Base-by-base conservation (phyloP, 2,329 filamentous ascomycete species). In the Ceratocystis cubensis region DNA sequence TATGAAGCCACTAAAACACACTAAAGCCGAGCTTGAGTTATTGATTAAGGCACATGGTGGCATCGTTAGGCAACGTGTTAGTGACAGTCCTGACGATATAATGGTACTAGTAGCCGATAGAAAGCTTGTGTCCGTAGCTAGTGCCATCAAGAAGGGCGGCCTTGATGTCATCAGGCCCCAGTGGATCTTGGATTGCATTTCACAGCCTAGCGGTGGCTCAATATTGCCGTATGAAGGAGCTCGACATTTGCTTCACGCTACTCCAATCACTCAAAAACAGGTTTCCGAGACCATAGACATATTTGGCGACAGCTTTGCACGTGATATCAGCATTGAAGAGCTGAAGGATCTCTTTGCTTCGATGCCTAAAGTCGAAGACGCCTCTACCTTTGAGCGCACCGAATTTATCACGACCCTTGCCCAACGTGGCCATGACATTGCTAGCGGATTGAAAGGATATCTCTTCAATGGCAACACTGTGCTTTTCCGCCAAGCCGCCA, bases 21-120 rank as follows among this genome's bases (percentile, higher is more conserved):
- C 82, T 5, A 96, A 96, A 74, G 79, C 82, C 0, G 86, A 95
- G 69, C 78, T 99, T 1, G 92, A 97, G 74, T 79, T 83, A 7
- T 75, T 96, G 0, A 82, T 97, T 71, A 96, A 94, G 74, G 82
- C 86, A 4, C 85, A 96, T 69, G 93, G 93, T 2, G 94, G 91
- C 5, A 83, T 77, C 8, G 81, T 96, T 41, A 88, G 87, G 6
- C 91, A 96, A 73, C 86, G 86, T 10, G 83, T 90, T 20, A 61
- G 44, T 1, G 81, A 84, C 1, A 80, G 79, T 2, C 77, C 44
- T 46, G 8, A 28, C 10, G 22, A 13, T 25, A 82, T 80, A 57
- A 91, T 88, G 69, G 79, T 94, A 45, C 80, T 92, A 63, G 78
- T 97, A 10, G 90, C 88, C 0, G 92, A 96, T 70, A 88, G 91